Base-by-base conservation (phyloP, 2,329 filamentous ascomycete species). In the Sarocladium brachiariae region DNA sequence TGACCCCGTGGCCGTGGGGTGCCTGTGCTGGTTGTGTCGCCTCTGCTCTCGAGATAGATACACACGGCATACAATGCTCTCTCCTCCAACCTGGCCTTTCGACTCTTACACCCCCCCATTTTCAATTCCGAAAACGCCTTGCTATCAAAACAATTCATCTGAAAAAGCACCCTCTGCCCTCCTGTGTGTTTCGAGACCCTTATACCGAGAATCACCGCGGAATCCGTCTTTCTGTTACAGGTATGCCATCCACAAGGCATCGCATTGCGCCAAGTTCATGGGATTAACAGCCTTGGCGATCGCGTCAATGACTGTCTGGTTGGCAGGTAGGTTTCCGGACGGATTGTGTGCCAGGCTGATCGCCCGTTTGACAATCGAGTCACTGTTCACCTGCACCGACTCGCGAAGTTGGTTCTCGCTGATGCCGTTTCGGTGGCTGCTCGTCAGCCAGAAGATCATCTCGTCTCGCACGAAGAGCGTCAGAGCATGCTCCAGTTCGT, bases 201-300 rank as follows among this genome's bases (percentile, higher is more conserved):
- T n/a, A n/a, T n/a, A n/a, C n/a, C n/a, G n/a, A n/a, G n/a, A n/a
- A n/a, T n/a, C n/a, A n/a, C n/a, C n/a, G n/a, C n/a, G n/a, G n/a
- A n/a, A n/a, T n/a, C n/a, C n/a, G 24, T 19, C 5, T 46, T 9
- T 24, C 13, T 24, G 19, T 69, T 75, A 97, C 63, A 97, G 72
- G 73, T 95, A 99, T 21, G 89, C 86, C 92, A 97, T 97, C 90
- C 93, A 99, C 59, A 99, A 72, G 52, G 91, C 84, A 74, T 99
- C 93, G 62, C 87, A 91, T 68, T 88, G 81, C 39, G 87, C 85
- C 68, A 99, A 68, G 65, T 93, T 90, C 72, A 88, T 83, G 1
- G 93, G 93, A 69, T 96, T 95, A 14, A 95, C 91, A 1, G 92
- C 90, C 71, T 86, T 86, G n/a, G 87, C 87, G 55, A 99, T 87